Base-by-base conservation (phyloP, 1,139 yeast species). In the Suhomyces ambrosiae region DNA sequence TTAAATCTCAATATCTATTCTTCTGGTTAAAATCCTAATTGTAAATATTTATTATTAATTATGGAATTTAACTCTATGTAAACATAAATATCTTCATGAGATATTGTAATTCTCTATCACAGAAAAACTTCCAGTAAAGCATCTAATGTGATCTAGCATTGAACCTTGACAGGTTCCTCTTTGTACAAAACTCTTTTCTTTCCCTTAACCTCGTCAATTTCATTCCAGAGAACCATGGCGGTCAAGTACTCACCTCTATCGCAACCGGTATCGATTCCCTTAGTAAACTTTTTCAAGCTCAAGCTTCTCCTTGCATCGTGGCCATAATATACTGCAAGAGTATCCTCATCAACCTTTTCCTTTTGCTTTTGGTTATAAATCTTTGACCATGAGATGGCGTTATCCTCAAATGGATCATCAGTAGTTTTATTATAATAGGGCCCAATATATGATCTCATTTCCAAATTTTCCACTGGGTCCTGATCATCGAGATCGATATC, bases 271-370 rank as follows among this genome's bases (percentile, higher is more conserved):
- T 90, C 97, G 27, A 90, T 63, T 0, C 97, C 97, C 50, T 76
- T 80, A 4, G 95, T 72, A 58, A 69, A 87, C 44, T 76, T 73
- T 46, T 76, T 74, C 35, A 83, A 48, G 40, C 76, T 80, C 32
- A 90, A 72, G 0, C 97, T 96, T 40, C 82, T 67, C 39, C 80
- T 71, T 3, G 97, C 95, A 58, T 86, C 95, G 55, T 90, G 97
- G 1, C 97, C 97, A 56, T 90, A 90, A 52, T 79, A 80, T 1
- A 88, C 90, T n/a, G 77, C 75, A 27, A 46, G 34, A 5, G 55
- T 40, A 21, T 73, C 63, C 1, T 61, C 54, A 26, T 54, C 31
- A n/a, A 31, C 37, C 21, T 23, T 46, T 16, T 54, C 53, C 44
- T 70, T 68, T 54, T 79, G 77, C 42, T 74, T 66, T 30, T 66